Evolutionary conservation across 257 asterid genomes (phyloP).

Genomic region (Solanum megistacrolobum): DNA sequence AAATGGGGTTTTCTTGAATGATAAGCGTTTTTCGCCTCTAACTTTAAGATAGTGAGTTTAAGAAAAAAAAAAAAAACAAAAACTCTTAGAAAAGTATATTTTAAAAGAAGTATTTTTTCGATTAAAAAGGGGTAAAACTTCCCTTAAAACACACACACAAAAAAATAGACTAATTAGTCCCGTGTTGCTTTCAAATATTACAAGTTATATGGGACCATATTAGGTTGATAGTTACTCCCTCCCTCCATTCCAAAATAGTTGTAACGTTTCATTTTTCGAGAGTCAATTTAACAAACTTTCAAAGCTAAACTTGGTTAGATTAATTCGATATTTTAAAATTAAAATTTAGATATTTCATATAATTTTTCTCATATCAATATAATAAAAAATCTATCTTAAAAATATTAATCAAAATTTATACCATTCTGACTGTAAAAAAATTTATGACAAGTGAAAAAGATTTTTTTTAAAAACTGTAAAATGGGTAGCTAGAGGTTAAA

Average conservation of each 20-base stretch:
- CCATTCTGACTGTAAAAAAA: too few relatives aligned
- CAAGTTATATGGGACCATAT: neutral
- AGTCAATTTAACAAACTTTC: too few relatives aligned
- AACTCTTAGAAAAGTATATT: too few relatives aligned
- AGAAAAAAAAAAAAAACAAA: neutral
- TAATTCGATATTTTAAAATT: too few relatives aligned
- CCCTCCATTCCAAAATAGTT: neutral
- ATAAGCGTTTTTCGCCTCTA: neutral
- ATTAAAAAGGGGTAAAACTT: neutral
- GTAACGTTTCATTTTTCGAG: too few relatives aligned
- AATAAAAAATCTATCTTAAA: too few relatives aligned
- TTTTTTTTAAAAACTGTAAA: neutral
- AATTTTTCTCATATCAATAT: too few relatives aligned
- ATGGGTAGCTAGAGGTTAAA: neutral
- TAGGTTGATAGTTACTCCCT: neutral
- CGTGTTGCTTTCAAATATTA: neutral
- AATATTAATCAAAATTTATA: too few relatives aligned
- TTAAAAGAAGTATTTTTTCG: neutral
- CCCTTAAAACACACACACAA: neutral
- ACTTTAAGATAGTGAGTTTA: too few relatives aligned
- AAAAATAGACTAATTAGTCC: too few relatives aligned
- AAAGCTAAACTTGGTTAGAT: too few relatives aligned
- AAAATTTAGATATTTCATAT: too few relatives aligned
- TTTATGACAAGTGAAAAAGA: neutral
- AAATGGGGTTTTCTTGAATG: neutral